Percentiles rank a stretch among this genome's conserved stretches.
phyloP scores from a whole-genome alignment of 331 rosid genomes.

The Erythrophleum ivorense region DNA sequence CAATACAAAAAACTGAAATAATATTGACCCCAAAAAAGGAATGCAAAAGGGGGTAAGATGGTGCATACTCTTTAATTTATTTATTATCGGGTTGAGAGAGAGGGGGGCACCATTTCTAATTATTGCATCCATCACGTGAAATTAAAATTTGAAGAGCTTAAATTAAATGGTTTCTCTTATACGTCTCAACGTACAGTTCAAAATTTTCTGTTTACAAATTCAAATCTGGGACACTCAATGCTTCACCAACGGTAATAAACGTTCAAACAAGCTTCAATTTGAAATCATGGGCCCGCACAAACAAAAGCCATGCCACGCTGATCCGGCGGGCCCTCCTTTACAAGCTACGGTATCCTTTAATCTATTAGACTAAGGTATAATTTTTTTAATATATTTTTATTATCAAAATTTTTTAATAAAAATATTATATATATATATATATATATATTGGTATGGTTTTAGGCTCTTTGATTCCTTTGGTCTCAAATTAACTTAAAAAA shows the following conservation, averaged over 20 bases:
- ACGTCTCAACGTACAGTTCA: slow-evolving; percentile 30
- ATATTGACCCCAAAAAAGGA: no score
- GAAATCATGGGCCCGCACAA: slow-evolving; percentile 45
- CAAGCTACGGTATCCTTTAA: no score
- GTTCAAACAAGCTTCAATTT: slow-evolving; percentile 31
- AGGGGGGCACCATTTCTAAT: not conserved
- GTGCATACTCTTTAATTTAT: not conserved
- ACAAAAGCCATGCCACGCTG: slow-evolving; percentile 20
- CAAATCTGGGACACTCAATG: slow-evolving; percentile 40
- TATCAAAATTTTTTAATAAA: no score
- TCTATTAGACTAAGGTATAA: no score
- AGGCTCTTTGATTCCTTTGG: no score
- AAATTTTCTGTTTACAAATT: slow-evolving; percentile 36
- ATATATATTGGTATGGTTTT: no score
- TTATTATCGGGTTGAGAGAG: not conserved
- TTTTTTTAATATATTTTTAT: no score
- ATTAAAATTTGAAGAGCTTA: not conserved
- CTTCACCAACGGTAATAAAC: slow-evolving; percentile 48
- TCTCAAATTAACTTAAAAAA: no score
- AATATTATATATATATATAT: no score
- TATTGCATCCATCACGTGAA: not conserved
- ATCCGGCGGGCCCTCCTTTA: no score
- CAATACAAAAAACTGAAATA: no score
- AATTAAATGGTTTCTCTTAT: not conserved
- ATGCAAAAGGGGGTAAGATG: no score